A percentile compares a stretch with the other conserved stretches of the same genome.
phyloP scores from a whole-genome alignment of 495 filamentous ascomycete genomes.

The Tuber borchii region DNA sequence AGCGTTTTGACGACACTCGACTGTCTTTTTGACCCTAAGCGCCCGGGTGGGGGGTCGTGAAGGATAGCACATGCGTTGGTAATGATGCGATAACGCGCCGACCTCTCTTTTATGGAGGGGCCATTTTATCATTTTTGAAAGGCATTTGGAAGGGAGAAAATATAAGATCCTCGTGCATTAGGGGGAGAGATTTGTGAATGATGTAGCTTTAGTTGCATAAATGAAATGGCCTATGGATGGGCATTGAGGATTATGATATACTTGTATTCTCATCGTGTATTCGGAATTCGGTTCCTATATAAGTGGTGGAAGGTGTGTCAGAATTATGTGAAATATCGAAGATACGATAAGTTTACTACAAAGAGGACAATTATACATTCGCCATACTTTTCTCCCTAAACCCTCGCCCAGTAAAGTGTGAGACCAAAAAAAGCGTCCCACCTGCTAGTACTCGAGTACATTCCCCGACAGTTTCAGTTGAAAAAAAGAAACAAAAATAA shows the following conservation, averaged over 20 bases:
- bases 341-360: too few species aligned
- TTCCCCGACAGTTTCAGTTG: too few species aligned
- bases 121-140: neutral
- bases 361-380: too few species aligned
- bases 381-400: too few species aligned
- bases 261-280: too few species aligned
- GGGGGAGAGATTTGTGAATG: neutral
- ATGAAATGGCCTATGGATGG: neutral
- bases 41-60: slow-evolving; percentile 49
- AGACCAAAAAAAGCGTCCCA: too few species aligned
- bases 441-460: too few species aligned
- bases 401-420: too few species aligned
- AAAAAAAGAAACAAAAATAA: too few species aligned
- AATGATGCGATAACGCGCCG: neutral
- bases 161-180: neutral
- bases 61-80: slow-evolving; percentile 40
- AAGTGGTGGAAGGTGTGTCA: too few species aligned
- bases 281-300: too few species aligned
- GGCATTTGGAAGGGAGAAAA: neutral
- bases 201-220: slow-evolving; percentile 4
- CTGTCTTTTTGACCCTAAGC: slow-evolving; percentile 79
- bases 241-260: neutral
- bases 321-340: too few species aligned
- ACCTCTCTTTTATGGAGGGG: neutral
- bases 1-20: slow-evolving; percentile 92